Percentiles rank a stretch among this genome's conserved stretches.
phyloP scores from a whole-genome alignment of 1,284 basidiomycete species.

The Ustilago trichophora region DNA sequence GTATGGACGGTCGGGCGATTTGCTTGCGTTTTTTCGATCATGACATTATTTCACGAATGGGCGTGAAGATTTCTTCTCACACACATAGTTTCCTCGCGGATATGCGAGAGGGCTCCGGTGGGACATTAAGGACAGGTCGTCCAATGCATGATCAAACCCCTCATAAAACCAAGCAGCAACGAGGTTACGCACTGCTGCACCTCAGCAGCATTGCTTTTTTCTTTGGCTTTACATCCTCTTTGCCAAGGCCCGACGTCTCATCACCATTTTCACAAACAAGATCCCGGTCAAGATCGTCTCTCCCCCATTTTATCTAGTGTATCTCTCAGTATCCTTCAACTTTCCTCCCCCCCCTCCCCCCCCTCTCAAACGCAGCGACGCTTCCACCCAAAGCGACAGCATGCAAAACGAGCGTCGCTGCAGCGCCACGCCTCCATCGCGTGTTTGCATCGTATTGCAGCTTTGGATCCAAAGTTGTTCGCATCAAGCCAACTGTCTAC shows the following conservation, averaged over 20 bases:
- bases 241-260: slow-evolving; percentile 34
- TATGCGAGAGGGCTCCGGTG: slow-evolving; percentile 54
- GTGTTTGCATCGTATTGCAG: too few species aligned
- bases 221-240: slow-evolving; percentile 12
- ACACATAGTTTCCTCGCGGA: slow-evolving; percentile 46
- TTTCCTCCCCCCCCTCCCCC: too few species aligned
- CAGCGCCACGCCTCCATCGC: too few species aligned
- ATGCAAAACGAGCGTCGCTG: too few species aligned
- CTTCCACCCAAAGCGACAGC: too few species aligned
- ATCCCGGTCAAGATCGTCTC: slow-evolving; percentile 23
- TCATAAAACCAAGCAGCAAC: slow-evolving; percentile 19
- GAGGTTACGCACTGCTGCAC: slow-evolving; percentile 17
- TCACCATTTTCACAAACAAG: slow-evolving; percentile 9
- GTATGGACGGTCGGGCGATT: slow-evolving; percentile 36
- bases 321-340: too few species aligned
- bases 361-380: too few species aligned
- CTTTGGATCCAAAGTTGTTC: too few species aligned
- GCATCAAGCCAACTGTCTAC: slow-evolving; percentile 47
- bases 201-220: slow-evolving; percentile 5
- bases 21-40: slow-evolving; percentile 23
- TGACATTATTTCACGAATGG: slow-evolving; percentile 14
- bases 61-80: slow-evolving; percentile 15
- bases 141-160: slow-evolving; percentile 27
- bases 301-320: slow-evolving; percentile 2
- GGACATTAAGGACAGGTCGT: slow-evolving; percentile 40